Conservation (phyloP, 331 rosid species). For the Quercus tomentella region DNA sequence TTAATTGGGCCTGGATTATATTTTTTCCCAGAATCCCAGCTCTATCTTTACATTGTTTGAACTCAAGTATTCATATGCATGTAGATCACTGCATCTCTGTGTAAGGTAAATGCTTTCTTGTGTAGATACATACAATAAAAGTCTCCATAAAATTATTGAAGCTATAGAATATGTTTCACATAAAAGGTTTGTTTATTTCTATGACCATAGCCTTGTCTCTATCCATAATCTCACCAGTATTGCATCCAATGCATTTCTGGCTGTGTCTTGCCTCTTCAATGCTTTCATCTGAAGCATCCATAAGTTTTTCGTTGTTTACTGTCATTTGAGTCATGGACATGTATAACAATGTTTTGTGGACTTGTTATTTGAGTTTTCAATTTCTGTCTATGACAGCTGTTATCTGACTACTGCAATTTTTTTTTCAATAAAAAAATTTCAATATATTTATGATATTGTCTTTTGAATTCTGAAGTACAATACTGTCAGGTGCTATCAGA, state of each 20-base stretch:
- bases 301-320: background rate
- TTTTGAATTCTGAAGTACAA: conserved; percentile 64
- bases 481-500: conserved; percentile 97
- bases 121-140: background rate
- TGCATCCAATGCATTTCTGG: background rate
- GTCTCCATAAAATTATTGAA: background rate
- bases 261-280: background rate
- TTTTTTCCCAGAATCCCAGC: background rate
- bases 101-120: background rate
- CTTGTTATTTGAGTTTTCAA: too few species aligned
- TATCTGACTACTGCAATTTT: too few species aligned
- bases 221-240: background rate
- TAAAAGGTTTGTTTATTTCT: background rate
- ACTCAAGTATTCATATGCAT: background rate
- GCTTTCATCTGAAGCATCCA: background rate
- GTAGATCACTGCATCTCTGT: background rate
- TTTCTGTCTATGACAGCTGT: too few species aligned
- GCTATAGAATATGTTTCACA: background rate
- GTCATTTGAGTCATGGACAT: background rate
- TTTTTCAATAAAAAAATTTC: background rate
- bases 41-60: background rate
- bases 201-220: background rate
- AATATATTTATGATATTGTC: conserved; percentile 35
- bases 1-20: background rate
- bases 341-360: background rate